Base-by-base conservation (phyloP, 345 rosid genomes). In the Salix brachista region DNA sequence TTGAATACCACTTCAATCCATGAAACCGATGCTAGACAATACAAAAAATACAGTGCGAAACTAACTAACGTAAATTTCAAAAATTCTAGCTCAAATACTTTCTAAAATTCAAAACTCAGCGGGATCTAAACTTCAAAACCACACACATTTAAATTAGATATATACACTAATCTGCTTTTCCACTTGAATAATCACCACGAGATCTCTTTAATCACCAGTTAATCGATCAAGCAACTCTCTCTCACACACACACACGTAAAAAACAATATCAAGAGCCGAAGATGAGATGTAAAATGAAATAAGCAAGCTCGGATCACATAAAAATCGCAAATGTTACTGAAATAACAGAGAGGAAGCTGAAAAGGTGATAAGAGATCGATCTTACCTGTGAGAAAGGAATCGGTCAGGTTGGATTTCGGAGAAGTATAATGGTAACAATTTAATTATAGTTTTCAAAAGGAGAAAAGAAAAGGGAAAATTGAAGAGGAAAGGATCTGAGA, bases 401-500 rank as follows among this genome's bases (percentile, higher is more conserved):
- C 74, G 52, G 74, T 44, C 30, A 4, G 69, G 28, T 25, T 19
- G n/a, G 37, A 71, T 42, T 17, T 4, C 17, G 66, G 34, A 30
- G 37, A 17, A 73, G 46, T 4, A 23, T 44, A 44, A 4, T 44
- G 50, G 50, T 44, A 44, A 11, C 13, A 13, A 13, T 44, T 44
- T 44, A 4, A 13, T 44, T 44, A 44, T 26, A n/a, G 64, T 6
- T 23, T 42, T 34, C 6, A 54, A 46, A 46, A 18, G 34, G 54
- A 46, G 41, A 71, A 78, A 56, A 67, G 21, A 34, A 30, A 56
- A 5, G 7, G 11, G 16, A 50, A 21, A 48, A 44, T 62, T 72
- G 61, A 64, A 74, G 67, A 71, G 32, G 71, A 73, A 82, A 72
- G 66, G 83, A 86, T 87, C 81, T 89, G 87, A 78, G 87, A 83